A percentile compares a stretch with the other conserved stretches of the same genome.
Conservation (phyloP, 2,329 filamentous ascomycete genomes). For the Sarocladiaceae sp. region DNA sequence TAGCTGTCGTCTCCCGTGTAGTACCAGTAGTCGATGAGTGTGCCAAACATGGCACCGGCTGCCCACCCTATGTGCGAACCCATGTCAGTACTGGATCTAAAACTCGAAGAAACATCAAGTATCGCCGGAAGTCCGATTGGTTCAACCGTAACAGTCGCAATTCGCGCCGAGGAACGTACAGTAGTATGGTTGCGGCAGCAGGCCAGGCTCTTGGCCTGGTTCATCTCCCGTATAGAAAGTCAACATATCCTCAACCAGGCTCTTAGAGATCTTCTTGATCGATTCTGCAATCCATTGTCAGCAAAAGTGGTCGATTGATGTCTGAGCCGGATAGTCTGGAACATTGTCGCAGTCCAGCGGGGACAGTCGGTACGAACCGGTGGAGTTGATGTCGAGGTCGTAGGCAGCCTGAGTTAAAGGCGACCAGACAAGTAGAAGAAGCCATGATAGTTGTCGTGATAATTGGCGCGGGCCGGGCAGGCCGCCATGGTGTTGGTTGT, state of each 20-base stretch:
- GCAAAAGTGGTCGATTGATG: not conserved
- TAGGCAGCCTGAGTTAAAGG: not conserved
- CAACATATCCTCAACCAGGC: constrained; percentile 47
- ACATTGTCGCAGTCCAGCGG: not conserved
- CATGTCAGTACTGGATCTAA: constrained; percentile 1
- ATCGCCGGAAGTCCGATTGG: too few species aligned
- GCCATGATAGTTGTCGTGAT: not conserved
- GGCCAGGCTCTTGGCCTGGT: constrained; percentile 45
- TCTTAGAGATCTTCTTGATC: constrained; percentile 42
- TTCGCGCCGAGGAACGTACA: constrained; percentile 32
- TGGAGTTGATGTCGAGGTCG: constrained; percentile 3
- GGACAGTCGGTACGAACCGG: not conserved
- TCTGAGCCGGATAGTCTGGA: not conserved
- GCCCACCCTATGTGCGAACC: constrained; percentile 55
- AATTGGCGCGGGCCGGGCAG: not conserved
- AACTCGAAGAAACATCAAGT: too few species aligned
- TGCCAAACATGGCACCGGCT: constrained; percentile 66
- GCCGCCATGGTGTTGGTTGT: not conserved
- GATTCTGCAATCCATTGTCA: constrained; percentile 35
- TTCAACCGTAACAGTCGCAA: too few species aligned
- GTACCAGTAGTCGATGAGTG: constrained; percentile 80
- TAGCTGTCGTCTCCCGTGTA: constrained; percentile 72
- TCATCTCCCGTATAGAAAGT: constrained; percentile 41
- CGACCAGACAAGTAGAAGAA: constrained; percentile 3
- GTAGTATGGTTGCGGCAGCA: constrained; percentile 51